These are phyloP conservation scores for Aspergillus pseudoviridinutans DNA, from an alignment of 2,329 filamentous ascomycete genomes.

Conservation along the genomic window DNA sequence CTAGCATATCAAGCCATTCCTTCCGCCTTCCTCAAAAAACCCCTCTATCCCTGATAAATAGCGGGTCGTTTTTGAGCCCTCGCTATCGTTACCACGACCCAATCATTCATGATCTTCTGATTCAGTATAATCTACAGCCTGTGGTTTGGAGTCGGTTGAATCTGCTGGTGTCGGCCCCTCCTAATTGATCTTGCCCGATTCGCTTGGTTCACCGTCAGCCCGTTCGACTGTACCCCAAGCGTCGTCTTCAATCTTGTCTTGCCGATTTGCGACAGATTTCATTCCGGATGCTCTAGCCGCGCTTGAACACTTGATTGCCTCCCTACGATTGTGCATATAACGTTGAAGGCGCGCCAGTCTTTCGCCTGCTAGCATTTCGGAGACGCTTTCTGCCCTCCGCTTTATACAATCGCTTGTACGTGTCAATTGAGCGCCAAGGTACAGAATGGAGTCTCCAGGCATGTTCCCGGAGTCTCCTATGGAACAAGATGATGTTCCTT, in stretches of 20 bases:
- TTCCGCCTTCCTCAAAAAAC: background rate
- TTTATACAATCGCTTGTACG: background rate
- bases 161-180: background rate
- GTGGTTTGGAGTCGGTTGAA: background rate
- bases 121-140: background rate
- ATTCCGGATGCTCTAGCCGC: background rate
- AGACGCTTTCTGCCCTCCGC: background rate
- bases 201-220: background rate
- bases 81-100: background rate
- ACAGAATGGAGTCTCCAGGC: constrained; percentile 52
- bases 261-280: background rate
- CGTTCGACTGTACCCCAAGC: background rate
- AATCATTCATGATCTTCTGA: background rate
- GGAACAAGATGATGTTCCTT: constrained; percentile 74
- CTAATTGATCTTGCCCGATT: background rate
- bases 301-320: background rate
- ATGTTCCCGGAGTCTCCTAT: constrained; percentile 58
- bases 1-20: background rate
- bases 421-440: background rate
- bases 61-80: background rate
- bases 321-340: background rate
- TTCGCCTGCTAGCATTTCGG: background rate
- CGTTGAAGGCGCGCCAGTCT: background rate
- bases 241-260: background rate
- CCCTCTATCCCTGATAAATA: background rate